Conservation (phyloP, 768 basidiomycete genomes). For the Suillus placidus region DNA sequence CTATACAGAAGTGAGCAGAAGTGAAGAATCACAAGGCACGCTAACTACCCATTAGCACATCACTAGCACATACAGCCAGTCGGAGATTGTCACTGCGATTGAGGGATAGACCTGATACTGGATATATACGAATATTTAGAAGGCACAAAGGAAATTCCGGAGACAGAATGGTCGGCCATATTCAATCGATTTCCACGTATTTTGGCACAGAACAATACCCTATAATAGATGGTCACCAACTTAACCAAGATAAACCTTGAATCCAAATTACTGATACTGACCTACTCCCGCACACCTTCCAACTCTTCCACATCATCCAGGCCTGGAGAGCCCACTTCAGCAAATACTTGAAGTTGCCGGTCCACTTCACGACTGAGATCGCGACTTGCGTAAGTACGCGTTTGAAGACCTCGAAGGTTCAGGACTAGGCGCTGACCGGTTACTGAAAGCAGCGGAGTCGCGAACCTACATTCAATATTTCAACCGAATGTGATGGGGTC, state of each 20-base stretch:
- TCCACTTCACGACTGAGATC: constrained; percentile 23
- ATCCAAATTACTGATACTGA: neutral
- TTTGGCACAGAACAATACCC: neutral
- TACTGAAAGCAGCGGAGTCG: constrained; percentile 17
- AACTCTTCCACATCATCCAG: no score
- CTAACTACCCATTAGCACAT: neutral
- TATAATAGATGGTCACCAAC: neutral
- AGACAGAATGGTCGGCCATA: neutral
- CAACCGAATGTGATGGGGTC: neutral
- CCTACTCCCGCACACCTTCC: neutral
- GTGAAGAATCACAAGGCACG: neutral
- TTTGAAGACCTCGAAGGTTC: constrained; percentile 17
- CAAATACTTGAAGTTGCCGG: constrained; percentile 19
- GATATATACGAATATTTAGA: neutral
- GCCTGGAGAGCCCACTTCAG: neutral
- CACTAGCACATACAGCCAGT: neutral
- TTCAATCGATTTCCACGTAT: neutral
- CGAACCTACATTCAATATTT: constrained; percentile 13
- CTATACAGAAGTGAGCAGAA: neutral
- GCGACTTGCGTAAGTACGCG: neutral
- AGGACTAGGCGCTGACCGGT: constrained; percentile 24
- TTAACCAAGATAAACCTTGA: neutral
- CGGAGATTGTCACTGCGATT: neutral
- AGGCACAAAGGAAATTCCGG: neutral
- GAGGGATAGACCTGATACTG: neutral